These are phyloP conservation scores for Paratinospora sagittata DNA, from an alignment of 164 flowering plant genomes.

Conservation along the genomic window DNA sequence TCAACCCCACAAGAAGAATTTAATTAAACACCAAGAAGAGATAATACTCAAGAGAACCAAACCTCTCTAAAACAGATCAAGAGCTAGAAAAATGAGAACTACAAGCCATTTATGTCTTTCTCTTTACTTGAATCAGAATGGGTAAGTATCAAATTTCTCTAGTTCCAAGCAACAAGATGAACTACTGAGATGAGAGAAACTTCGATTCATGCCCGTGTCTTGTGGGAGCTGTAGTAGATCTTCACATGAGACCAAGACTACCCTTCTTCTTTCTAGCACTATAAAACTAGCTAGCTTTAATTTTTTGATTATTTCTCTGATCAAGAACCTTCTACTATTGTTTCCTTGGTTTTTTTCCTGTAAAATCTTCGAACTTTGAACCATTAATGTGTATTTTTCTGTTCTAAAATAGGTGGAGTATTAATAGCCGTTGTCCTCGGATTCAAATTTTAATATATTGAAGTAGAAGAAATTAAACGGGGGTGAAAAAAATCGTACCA, in stretches of 20 bases:
- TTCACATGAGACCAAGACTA: constrained; percentile 52
- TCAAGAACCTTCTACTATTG: constrained; percentile 56
- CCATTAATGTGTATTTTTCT: constrained; percentile 7
- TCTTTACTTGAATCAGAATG: too few species aligned
- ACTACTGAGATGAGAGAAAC: constrained; percentile 25
- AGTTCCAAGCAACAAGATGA: too few species aligned
- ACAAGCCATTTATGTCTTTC: too few species aligned
- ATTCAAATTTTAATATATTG: constrained; percentile 22
- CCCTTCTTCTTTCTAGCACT: too few species aligned
- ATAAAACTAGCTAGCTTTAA: too few species aligned
- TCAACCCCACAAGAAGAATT: not conserved
- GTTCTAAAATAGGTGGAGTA: constrained; percentile 20
- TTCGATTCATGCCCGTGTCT: constrained; percentile 23
- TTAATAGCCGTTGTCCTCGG: constrained; percentile 61
- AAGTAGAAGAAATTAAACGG: too few species aligned
- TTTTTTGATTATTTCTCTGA: too few species aligned
- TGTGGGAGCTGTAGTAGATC: constrained; percentile 29
- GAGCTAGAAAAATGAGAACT: not conserved
- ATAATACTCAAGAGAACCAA: not conserved
- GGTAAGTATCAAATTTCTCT: too few species aligned
- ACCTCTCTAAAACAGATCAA: not conserved
- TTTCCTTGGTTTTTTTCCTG: constrained; percentile 14
- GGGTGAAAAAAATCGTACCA: too few species aligned
- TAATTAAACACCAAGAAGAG: too few species aligned
- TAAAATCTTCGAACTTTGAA: constrained; percentile 35